These are phyloP conservation scores for Rhizophlyctis rosea DNA, from an alignment of 192 early-diverging fungal species.

Conservation along the genomic window DNA sequence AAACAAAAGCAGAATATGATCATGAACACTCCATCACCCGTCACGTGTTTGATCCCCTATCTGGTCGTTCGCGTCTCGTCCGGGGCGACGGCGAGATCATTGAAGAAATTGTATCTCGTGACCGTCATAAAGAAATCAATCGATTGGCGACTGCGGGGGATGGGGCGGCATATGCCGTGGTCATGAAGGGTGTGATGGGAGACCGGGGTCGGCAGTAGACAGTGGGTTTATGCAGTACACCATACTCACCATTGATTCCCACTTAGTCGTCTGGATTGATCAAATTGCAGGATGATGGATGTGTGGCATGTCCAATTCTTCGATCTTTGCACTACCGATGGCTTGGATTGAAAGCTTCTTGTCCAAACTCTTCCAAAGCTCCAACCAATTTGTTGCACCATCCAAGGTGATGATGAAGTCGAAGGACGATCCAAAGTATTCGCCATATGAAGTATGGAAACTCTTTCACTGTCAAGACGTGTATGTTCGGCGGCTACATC, in stretches of 20 bases:
- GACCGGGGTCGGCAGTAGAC: not conserved
- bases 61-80: constrained; percentile 45
- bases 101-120: constrained; percentile 45
- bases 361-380: too few relatives aligned
- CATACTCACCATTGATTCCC: not conserved
- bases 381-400: too few relatives aligned
- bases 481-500: too few relatives aligned
- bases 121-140: constrained; percentile 49
- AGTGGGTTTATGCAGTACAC: not conserved
- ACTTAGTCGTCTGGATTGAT: too few relatives aligned
- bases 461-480: too few relatives aligned
- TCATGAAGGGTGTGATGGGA: not conserved
- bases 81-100: constrained; percentile 52
- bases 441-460: too few relatives aligned
- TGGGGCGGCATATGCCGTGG: constrained; percentile 23
- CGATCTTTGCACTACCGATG: too few relatives aligned
- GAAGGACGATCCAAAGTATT: too few relatives aligned
- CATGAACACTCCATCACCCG: constrained; percentile 37
- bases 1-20: constrained; percentile 44
- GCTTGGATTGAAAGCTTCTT: too few relatives aligned
- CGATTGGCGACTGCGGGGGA: constrained; percentile 41
- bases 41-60: constrained; percentile 46
- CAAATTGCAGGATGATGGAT: too few relatives aligned
- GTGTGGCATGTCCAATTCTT: too few relatives aligned
- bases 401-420: too few relatives aligned